Conservation (phyloP, 768 basidiomycete genomes). For the Pleurotus giganteus region DNA sequence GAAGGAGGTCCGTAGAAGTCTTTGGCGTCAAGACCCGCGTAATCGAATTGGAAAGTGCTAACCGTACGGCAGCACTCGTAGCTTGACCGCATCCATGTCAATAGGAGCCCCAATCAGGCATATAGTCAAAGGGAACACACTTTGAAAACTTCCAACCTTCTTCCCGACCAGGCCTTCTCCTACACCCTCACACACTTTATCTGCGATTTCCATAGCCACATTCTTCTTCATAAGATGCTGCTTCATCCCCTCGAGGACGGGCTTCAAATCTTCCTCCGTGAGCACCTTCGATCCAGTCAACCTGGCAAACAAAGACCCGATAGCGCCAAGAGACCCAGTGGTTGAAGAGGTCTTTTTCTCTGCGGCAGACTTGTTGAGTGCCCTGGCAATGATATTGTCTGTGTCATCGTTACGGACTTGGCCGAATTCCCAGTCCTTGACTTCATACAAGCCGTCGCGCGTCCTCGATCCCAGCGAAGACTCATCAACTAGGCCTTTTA, state of each 20-base stretch:
- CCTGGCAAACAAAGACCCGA: constrained; percentile 81
- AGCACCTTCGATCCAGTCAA: constrained; percentile 84
- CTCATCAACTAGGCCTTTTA: constrained; percentile 64
- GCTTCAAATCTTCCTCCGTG: constrained; percentile 78
- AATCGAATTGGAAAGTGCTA: constrained; percentile 80
- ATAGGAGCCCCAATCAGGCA: constrained; percentile 11
- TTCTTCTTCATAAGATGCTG: constrained; percentile 99
- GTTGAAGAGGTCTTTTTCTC: constrained; percentile 31
- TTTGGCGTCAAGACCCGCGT: constrained; percentile 95
- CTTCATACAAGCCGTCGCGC: constrained; percentile 64
- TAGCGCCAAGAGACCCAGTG: constrained; percentile 47
- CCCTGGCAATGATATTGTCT: constrained; percentile 56
- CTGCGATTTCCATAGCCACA: constrained; percentile 93
- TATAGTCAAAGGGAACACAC: constrained; percentile 40
- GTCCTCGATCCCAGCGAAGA: constrained; percentile 76
- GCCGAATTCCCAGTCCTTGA: constrained; percentile 80
- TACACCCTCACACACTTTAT: constrained; percentile 94
- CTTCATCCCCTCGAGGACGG: constrained; percentile 92
- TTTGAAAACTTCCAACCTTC: constrained; percentile 87
- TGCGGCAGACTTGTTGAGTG: constrained; percentile 43
- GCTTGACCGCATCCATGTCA: constrained; percentile 40
- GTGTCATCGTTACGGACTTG: constrained; percentile 33
- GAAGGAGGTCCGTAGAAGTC: constrained; percentile 92
- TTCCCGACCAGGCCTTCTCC: constrained; percentile 87
- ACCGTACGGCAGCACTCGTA: constrained; percentile 79